Percentiles rank a stretch among this genome's conserved stretches.
Evolutionary conservation across 2,329 filamentous ascomycete genomes (phyloP).

Genomic region (Hysterium pulicare): DNA sequence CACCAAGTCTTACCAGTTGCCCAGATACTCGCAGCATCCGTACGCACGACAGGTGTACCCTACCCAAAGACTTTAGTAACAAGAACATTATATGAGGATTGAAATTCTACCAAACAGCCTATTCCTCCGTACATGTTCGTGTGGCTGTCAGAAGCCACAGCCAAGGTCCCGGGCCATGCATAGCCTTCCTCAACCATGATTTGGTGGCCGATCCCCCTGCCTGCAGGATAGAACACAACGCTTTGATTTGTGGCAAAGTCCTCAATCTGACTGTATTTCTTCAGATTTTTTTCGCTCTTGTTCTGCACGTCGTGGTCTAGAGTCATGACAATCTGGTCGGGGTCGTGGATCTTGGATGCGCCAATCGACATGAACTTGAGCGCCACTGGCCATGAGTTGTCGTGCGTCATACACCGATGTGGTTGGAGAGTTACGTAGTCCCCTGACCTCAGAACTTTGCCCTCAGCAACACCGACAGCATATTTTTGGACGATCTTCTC

Average conservation of each 20-base stretch:
- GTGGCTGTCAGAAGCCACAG: constrained; percentile 76
- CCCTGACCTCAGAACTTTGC: constrained; percentile 72
- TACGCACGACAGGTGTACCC: constrained; percentile 81
- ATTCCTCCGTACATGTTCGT: constrained; percentile 82
- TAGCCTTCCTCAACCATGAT: constrained; percentile 84
- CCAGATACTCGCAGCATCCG: constrained; percentile 84
- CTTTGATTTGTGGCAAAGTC: constrained; percentile 77
- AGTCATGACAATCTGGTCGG: constrained; percentile 74
- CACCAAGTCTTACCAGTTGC: constrained; percentile 82
- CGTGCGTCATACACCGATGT: constrained; percentile 78
- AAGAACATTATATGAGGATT: too few relatives aligned
- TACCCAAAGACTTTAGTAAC: too few relatives aligned
- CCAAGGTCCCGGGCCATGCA: constrained; percentile 81
- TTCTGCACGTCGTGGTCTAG: constrained; percentile 90
- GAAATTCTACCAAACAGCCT: constrained; percentile 64
- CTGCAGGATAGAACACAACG: constrained; percentile 73
- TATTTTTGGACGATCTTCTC: constrained; percentile 90
- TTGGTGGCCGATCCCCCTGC: constrained; percentile 83
- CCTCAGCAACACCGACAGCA: constrained; percentile 68
- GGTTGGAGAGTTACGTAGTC: constrained; percentile 80
- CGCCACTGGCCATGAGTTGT: constrained; percentile 75
- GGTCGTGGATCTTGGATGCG: constrained; percentile 68
- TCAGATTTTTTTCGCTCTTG: constrained; percentile 70
- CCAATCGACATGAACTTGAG: constrained; percentile 81
- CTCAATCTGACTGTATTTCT: constrained; percentile 80